phyloP scores from a whole-genome alignment of 805 yeast genomes.

The Suhomyces sp. region DNA sequence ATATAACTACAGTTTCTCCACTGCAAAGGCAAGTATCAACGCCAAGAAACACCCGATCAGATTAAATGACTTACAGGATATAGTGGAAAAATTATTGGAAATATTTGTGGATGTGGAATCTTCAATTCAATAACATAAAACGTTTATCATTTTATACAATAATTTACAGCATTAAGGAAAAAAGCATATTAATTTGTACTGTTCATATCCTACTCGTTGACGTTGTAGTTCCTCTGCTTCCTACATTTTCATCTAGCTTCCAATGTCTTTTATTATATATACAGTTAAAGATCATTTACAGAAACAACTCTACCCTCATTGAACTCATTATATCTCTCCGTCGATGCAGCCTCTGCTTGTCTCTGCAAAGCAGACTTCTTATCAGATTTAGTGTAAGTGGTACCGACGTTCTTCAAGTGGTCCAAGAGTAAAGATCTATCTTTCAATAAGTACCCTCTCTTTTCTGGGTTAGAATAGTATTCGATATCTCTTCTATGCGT shows the following conservation, averaged over 20 bases:
- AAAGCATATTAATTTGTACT: too few species aligned
- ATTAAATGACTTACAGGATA: constrained; percentile 35
- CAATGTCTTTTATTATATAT: constrained; percentile 7
- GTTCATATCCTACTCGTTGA: too few species aligned
- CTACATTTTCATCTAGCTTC: too few species aligned
- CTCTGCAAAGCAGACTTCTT: constrained; percentile 37
- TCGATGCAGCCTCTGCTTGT: constrained; percentile 34
- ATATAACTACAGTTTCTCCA: constrained; percentile 28
- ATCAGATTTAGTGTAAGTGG: constrained; percentile 20
- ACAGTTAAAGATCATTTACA: constrained; percentile 10
- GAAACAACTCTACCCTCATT: constrained; percentile 11
- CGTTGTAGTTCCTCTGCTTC: too few species aligned
- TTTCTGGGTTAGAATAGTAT: constrained; percentile 67
- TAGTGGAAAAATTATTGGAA: constrained; percentile 39
- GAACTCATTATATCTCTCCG: constrained; percentile 14
- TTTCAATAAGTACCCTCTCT: constrained; percentile 70
- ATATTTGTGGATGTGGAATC: constrained; percentile 36
- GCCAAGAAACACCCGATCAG: constrained; percentile 14
- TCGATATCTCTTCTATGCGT: constrained; percentile 76
- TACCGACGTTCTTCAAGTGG: constrained; percentile 23
- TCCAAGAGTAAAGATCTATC: constrained; percentile 41
- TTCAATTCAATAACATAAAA: too few species aligned
- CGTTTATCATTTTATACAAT: too few species aligned
- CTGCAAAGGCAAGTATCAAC: constrained; percentile 3
- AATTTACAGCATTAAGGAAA: too few species aligned